Evolutionary conservation across 345 rosid genomes (phyloP).

Genomic region (Dimocarpus longan): DNA sequence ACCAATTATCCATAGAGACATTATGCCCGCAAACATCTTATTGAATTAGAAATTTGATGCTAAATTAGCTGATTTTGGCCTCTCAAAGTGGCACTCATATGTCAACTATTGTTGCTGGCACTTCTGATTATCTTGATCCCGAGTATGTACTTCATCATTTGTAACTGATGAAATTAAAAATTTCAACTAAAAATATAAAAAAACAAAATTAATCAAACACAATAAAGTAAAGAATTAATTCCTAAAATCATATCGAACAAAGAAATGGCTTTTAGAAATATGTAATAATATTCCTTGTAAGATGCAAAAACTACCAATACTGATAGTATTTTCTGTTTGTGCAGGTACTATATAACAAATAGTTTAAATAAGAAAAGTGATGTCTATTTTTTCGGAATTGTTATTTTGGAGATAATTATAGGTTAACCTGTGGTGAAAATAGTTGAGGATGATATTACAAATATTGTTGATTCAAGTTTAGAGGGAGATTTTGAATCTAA

Average conservation of each 20-base stretch:
- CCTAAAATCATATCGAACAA: too few species aligned
- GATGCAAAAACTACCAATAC: too few species aligned
- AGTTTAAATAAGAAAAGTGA: constrained; percentile 44
- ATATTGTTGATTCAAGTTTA: constrained; percentile 44
- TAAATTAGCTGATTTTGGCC: constrained; percentile 38
- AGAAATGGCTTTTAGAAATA: too few species aligned
- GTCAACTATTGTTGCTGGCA: constrained; percentile 50
- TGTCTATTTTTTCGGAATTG: constrained; percentile 50
- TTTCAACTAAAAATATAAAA: too few species aligned
- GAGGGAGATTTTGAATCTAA: constrained; percentile 33
- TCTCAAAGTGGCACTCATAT: constrained; percentile 37
- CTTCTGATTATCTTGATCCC: constrained; percentile 46
- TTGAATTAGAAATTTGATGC: constrained; percentile 17
- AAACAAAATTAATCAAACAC: too few species aligned
- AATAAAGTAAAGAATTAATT: too few species aligned
- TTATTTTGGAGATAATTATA: constrained; percentile 42
- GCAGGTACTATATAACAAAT: constrained; percentile 34
- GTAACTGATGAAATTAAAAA: neutral
- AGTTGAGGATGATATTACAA: constrained; percentile 20
- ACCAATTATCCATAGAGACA: constrained; percentile 34
- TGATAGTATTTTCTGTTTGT: neutral
- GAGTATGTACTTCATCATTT: constrained; percentile 1
- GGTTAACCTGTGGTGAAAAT: constrained; percentile 30
- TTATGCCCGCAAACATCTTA: constrained; percentile 42
- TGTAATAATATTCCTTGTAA: too few species aligned